Conservation (phyloP, 352 stramenopile species). For the Globisporangium viniferum region DNA sequence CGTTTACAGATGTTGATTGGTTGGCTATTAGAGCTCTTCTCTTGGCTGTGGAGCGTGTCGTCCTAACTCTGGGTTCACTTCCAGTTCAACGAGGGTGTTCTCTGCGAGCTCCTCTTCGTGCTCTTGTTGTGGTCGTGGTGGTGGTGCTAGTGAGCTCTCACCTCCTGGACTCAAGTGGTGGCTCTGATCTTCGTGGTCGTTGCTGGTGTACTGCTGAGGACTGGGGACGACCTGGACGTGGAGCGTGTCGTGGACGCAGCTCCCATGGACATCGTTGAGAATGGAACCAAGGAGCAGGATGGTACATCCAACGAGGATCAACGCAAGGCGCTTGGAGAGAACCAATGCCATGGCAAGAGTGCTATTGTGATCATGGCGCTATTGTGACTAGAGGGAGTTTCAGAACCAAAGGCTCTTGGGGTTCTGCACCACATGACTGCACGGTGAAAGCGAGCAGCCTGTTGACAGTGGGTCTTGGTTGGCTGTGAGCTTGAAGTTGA, state of each 20-base stretch:
- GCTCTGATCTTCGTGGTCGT: background rate
- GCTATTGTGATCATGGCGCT: background rate
- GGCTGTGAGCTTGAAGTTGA: too few species aligned
- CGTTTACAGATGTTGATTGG: background rate
- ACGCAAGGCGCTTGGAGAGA: background rate
- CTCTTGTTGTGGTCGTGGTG: too few species aligned
- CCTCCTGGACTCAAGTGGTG: background rate
- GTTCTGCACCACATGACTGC: background rate
- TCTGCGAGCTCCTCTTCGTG: background rate
- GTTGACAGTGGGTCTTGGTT: too few species aligned
- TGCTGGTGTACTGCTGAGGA: constrained; percentile 1
- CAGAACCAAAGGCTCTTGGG: background rate
- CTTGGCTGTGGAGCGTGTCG: background rate
- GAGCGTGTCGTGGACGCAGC: background rate
- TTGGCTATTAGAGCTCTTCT: background rate
- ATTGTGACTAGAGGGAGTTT: background rate
- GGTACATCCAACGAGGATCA: background rate
- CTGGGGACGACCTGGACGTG: background rate
- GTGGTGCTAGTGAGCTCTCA: background rate
- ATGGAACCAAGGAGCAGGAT: background rate
- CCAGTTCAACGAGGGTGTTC: background rate
- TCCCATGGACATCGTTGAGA: background rate
- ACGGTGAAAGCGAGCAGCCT: too few species aligned
- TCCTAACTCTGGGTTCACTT: background rate
- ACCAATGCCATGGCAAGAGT: background rate